Evolutionary conservation across 139 green algal species (phyloP).

Genomic region (Micractinium conductrix): DNA sequence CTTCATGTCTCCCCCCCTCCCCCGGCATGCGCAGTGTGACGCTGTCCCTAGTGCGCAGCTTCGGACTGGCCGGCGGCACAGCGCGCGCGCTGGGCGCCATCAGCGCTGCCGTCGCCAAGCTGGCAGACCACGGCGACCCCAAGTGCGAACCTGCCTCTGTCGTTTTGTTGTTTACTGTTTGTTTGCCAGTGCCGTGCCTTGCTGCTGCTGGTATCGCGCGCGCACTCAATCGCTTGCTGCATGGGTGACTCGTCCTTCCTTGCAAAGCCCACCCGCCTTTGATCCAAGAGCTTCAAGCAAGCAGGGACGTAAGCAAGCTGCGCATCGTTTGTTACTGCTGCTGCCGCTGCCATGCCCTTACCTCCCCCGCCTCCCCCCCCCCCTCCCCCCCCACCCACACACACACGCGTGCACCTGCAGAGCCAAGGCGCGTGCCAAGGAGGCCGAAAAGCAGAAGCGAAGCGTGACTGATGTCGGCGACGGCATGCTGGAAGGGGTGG

Average conservation of each 20-base stretch:
- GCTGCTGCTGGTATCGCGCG: too few relatives aligned
- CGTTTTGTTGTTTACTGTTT: background rate
- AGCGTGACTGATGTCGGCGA: conserved; percentile 62
- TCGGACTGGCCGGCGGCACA: conserved; percentile 59
- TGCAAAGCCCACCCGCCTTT: too few relatives aligned
- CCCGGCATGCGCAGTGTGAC: conserved; percentile 21
- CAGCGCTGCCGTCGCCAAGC: conserved; percentile 48
- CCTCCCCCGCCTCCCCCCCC: background rate
- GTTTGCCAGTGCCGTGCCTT: too few relatives aligned
- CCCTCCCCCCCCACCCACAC: background rate
- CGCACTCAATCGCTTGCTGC: too few relatives aligned
- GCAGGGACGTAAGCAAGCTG: too few relatives aligned
- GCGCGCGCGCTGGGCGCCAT: conserved; percentile 55
- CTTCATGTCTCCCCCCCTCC: background rate
- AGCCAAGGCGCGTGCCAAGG: background rate
- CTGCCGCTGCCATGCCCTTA: background rate
- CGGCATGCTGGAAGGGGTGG: conserved; percentile 80
- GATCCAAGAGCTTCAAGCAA: too few relatives aligned
- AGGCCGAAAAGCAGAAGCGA: conserved; percentile 36
- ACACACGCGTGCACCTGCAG: background rate
- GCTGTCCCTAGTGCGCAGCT: conserved; percentile 56
- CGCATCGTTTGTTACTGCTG: too few relatives aligned
- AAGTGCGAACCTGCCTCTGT: background rate
- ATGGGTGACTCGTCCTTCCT: too few relatives aligned
- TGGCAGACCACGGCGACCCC: conserved; percentile 1